Conservation (phyloP, 192 early-diverging fungal genomes). For the Podila clonocystis region DNA sequence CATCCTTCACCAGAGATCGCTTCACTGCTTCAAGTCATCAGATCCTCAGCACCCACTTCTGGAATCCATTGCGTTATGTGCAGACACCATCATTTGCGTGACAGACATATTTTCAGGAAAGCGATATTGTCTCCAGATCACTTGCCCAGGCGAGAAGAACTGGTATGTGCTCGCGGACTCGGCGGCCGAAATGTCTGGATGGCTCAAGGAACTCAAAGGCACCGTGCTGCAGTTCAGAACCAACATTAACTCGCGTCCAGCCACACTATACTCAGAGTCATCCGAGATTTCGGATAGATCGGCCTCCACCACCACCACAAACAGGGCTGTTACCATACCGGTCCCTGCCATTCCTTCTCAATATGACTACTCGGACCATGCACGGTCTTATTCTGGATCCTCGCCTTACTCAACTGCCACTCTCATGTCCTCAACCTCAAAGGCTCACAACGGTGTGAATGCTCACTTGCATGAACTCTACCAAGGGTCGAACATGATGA, state of each 20-base stretch:
- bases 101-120: constrained; percentile 52
- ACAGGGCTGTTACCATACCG: background rate
- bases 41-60: constrained; percentile 41
- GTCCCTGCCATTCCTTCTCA: constrained; percentile 27
- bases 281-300: constrained; percentile 36
- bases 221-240: constrained; percentile 23
- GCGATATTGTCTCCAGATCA: constrained; percentile 47
- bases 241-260: constrained; percentile 7
- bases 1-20: constrained; percentile 41
- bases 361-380: constrained; percentile 11
- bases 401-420: constrained; percentile 4
- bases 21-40: constrained; percentile 56
- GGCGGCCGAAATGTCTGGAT: constrained; percentile 52
- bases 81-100: constrained; percentile 52
- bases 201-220: constrained; percentile 54
- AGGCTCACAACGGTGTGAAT: background rate
- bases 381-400: constrained; percentile 9
- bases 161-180: constrained; percentile 57
- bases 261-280: constrained; percentile 25
- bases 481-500: background rate
- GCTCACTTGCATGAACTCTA: constrained; percentile 11
- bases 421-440: background rate
- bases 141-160: constrained; percentile 37
- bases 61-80: constrained; percentile 38
- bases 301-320: background rate